Evolutionary conservation across 2,329 filamentous ascomycete genomes (phyloP).

Genomic region (Monilinia polystroma): DNA sequence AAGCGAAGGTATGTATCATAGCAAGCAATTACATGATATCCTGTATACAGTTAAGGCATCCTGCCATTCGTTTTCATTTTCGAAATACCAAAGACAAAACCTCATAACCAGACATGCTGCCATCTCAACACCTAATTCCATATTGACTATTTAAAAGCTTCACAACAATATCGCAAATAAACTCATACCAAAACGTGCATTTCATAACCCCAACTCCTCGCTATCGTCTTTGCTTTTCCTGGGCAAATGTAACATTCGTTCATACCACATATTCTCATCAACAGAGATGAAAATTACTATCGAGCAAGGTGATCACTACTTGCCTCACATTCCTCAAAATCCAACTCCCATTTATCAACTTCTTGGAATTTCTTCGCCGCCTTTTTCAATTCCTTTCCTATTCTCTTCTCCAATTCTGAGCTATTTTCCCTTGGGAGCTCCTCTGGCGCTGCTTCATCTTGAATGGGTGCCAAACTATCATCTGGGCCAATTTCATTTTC

Average conservation of each 20-base stretch:
- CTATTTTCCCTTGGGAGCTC: conserved; percentile 38
- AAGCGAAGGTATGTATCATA: not conserved
- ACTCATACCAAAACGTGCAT: not conserved
- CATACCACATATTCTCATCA: not conserved
- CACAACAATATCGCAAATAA: not conserved
- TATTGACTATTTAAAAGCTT: not conserved
- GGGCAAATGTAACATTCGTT: not conserved
- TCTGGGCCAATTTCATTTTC: conserved; percentile 52
- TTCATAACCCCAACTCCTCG: conserved; percentile 16
- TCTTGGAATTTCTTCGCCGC: conserved; percentile 65
- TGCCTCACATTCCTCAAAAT: conserved; percentile 63
- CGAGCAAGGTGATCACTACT: conserved; percentile 41
- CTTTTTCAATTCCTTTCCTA: conserved; percentile 52
- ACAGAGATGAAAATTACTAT: not conserved
- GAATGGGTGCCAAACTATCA: conserved; percentile 45
- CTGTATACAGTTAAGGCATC: not conserved
- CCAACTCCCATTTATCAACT: conserved; percentile 67
- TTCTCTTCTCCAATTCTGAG: conserved; percentile 42
- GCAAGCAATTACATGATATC: not conserved
- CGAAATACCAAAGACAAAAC: not conserved
- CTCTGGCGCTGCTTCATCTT: conserved; percentile 45
- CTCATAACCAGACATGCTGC: not conserved
- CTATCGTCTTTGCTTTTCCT: not conserved
- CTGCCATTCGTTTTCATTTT: not conserved
- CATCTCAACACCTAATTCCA: not conserved